phyloP scores from a whole-genome alignment of 352 stramenopile genomes.

The Pelagophyceae sp. region DNA sequence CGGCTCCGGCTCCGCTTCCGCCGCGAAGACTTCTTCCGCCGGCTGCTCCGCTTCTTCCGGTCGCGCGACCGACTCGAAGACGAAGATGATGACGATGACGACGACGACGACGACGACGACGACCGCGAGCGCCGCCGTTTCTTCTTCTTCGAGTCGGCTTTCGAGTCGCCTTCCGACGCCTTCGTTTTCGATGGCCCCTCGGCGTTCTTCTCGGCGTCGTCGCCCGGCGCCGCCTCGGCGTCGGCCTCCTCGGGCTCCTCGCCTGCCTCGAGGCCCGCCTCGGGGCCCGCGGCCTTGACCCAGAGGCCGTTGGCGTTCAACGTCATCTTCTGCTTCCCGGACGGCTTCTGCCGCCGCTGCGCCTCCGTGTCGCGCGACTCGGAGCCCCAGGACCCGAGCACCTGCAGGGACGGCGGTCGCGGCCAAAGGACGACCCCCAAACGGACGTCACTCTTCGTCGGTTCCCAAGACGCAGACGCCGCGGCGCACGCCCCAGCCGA shows the following conservation, averaged over 20 bases:
- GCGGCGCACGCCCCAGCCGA: constrained; percentile 18
- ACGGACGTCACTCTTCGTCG: no score
- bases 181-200: background rate
- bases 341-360: background rate
- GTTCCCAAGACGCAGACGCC: no score
- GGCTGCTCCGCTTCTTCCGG: no score
- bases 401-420: no score
- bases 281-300: background rate
- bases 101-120: background rate
- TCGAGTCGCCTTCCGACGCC: background rate
- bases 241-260: background rate
- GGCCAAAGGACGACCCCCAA: no score
- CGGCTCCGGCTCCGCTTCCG: background rate
- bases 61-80: background rate
- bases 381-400: background rate
- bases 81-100: background rate
- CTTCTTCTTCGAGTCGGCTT: background rate
- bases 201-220: background rate
- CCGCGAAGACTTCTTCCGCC: no score
- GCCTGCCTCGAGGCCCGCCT: background rate
- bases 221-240: background rate
- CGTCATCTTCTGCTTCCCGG: background rate
- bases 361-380: background rate
- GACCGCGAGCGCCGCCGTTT: background rate
- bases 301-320: constrained; percentile 17